Base-by-base conservation (phyloP, 2,329 filamentous ascomycete species). In the Neurospora sp. region DNA sequence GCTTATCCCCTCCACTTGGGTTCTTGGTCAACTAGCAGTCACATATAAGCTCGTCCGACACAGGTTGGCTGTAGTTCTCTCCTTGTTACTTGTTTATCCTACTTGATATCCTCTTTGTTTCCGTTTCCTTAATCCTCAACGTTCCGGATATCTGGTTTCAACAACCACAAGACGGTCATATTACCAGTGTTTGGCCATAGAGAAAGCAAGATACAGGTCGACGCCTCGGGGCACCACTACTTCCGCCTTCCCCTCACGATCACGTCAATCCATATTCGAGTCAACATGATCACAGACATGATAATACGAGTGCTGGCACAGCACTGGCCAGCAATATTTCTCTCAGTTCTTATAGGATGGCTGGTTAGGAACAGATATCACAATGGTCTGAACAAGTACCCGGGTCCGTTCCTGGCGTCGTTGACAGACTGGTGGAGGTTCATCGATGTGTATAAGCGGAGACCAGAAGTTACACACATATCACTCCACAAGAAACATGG, bases 361-460 rank as follows among this genome's bases (percentile, higher is more conserved):
- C 78, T 87, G 11, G 75, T 80, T n/a, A 80, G 78, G 68, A 87
- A 86, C 73, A 82, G 81, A 66, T 85, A 84, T 73, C 79, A 84
- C 68, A 81, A 83, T 75, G 89, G 90, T 6, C 80, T 93, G 71
- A 87, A 89, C 79, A 88, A 85, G 76, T 93, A 92, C 74, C 92
- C 92, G 0, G 92, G 92, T 0, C 91, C 90, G 0, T 83, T 89
- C 70, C 76, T 92, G 58, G 92, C 92, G 23, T 89, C 84, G 2
- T 77, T 86, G 68, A 91, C 90, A 13, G 87, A 95, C 76, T 89
- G 87, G 84, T 95, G 92, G 91, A 84, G 92, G 23, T 87, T 93
- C 72, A 84, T 85, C 76, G 90, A 93, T 74, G 91, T 92, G 1
- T 88, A 84, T 70, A 83, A 85, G 9, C 84, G 87, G 67, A 83